Percentiles rank a stretch among this genome's conserved stretches.
phyloP scores from a whole-genome alignment of 2,329 filamentous ascomycete genomes.

The Alternaria triticina region DNA sequence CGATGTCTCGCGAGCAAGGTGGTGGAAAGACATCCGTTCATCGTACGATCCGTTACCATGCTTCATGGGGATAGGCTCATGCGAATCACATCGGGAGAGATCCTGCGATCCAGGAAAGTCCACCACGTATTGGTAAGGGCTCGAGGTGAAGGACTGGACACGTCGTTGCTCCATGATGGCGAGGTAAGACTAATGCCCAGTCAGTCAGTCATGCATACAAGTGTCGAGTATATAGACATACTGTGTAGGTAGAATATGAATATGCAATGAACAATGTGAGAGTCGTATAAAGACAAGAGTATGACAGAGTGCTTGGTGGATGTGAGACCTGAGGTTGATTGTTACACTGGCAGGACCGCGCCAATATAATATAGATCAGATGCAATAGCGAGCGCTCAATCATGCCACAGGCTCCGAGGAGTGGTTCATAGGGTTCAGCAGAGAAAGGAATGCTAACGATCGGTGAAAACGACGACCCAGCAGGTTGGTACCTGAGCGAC shows the following conservation, averaged over 20 bases:
- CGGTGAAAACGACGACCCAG: conserved; percentile 19
- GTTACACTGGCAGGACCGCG: neutral
- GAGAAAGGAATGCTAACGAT: conserved; percentile 18
- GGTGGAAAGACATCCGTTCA: conserved; percentile 2
- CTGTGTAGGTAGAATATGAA: neutral
- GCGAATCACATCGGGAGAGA: neutral
- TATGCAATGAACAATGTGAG: neutral
- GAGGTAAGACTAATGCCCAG: neutral
- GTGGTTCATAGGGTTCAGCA: neutral
- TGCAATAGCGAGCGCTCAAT: conserved; percentile 3
- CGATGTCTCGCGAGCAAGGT: conserved; percentile 1
- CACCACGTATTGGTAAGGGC: conserved; percentile 11
- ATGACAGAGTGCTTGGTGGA: neutral
- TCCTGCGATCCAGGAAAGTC: conserved; percentile 3
- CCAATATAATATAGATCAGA: conserved; percentile 15
- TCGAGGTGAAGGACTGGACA: conserved; percentile 12
- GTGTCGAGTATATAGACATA: neutral
- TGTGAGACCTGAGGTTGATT: neutral
- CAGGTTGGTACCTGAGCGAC: conserved; percentile 23
- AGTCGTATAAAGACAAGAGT: neutral
- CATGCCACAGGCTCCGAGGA: conserved; percentile 6
- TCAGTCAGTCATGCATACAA: neutral
- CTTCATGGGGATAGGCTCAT: conserved; percentile 2
- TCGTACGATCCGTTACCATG: conserved; percentile 11
- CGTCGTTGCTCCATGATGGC: conserved; percentile 16